Conservation (phyloP, 345 rosid species). For the Crucihimalaya himalaica region DNA sequence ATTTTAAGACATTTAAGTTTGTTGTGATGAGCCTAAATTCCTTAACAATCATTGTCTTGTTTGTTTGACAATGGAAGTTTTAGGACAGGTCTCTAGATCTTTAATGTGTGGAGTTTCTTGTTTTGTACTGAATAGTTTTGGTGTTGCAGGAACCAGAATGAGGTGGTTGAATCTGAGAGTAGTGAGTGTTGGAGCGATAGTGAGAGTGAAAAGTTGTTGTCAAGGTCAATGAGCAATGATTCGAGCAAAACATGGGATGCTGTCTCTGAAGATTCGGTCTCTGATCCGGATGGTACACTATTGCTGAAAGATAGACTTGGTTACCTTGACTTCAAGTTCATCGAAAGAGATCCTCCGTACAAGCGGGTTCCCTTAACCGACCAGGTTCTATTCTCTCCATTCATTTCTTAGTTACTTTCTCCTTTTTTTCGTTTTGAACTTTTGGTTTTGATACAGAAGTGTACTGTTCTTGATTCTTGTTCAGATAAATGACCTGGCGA, state of each 20-base stretch:
- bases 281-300: conserved; percentile 53
- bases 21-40: neutral
- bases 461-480: conserved; percentile 3
- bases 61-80: neutral
- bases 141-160: conserved; percentile 43
- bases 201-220: conserved; percentile 62
- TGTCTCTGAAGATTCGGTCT: conserved; percentile 62
- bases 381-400: conserved; percentile 50
- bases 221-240: conserved; percentile 46
- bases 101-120: neutral
- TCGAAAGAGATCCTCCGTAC: conserved; percentile 65
- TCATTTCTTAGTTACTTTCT: neutral
- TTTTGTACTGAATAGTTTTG: neutral
- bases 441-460: neutral
- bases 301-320: conserved; percentile 62
- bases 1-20: neutral
- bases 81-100: neutral
- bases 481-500: conserved; percentile 58
- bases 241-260: conserved; percentile 73
- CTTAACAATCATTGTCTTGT: neutral
- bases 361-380: conserved; percentile 64
- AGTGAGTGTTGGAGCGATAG: conserved; percentile 72
- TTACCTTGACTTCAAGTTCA: conserved; percentile 52
- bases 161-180: conserved; percentile 50
- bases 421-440: neutral